Conservation (phyloP, 148 eudicot species). For the Vaccinium vitisidaea region DNA sequence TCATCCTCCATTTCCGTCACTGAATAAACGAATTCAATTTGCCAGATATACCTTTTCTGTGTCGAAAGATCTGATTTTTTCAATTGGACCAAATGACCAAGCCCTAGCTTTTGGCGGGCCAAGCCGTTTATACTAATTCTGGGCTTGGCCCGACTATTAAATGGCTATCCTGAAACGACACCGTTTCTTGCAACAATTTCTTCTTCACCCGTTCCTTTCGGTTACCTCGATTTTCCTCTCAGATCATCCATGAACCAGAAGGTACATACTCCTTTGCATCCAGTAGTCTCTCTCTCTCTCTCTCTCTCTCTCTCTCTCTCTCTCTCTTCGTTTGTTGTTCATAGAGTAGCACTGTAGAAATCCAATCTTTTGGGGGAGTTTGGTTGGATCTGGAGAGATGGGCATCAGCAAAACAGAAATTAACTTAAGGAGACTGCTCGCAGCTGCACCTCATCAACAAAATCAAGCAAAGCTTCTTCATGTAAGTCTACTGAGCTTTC, state of each 20-base stretch:
- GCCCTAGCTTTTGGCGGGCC: neutral
- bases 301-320: neutral
- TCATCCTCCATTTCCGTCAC: slow-evolving; percentile 13
- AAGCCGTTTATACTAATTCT: neutral
- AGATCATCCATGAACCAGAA: neutral
- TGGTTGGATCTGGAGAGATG: slow-evolving; percentile 29
- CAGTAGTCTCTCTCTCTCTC: no score
- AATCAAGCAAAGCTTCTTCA: slow-evolving; percentile 78
- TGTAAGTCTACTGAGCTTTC: slow-evolving; percentile 36
- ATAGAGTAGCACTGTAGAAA: neutral
- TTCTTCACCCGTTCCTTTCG: neutral
- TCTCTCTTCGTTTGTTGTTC: neutral
- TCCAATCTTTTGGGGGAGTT: neutral
- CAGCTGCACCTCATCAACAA: slow-evolving; percentile 71
- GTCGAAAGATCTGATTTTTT: neutral
- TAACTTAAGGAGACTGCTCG: slow-evolving; percentile 74
- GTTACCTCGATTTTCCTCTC: neutral
- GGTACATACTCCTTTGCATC: neutral
- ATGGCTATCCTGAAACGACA: neutral
- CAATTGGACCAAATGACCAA: neutral
- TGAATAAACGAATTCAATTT: no score
- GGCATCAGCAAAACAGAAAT: slow-evolving; percentile 78
- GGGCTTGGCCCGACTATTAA: neutral
- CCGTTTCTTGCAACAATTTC: neutral
- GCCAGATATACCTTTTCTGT: no score